Evolutionary conservation across 257 asterid genomes (phyloP).

Genomic region (Schizonepeta tenuifolia): DNA sequence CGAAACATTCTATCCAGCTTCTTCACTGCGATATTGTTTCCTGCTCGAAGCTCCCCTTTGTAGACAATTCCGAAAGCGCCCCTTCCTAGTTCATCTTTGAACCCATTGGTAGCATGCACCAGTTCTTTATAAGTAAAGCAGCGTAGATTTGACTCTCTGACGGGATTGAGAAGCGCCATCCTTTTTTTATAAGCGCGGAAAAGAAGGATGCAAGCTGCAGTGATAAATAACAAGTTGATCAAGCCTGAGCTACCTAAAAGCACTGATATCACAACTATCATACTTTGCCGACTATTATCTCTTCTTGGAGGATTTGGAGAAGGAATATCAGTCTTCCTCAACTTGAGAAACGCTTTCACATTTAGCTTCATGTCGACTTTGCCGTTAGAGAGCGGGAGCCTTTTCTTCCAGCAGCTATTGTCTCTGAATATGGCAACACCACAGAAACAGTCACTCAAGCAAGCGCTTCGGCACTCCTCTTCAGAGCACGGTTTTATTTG

Average conservation of each 20-base stretch:
- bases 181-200: constrained; percentile 33
- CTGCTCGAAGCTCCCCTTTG: constrained; percentile 42
- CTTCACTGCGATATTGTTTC: constrained; percentile 50
- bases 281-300: constrained; percentile 13
- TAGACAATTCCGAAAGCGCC: constrained; percentile 71
- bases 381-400: constrained; percentile 69
- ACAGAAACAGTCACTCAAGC: constrained; percentile 65
- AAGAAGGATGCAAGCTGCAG: constrained; percentile 33
- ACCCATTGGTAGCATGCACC: constrained; percentile 45
- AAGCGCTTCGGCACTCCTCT: constrained; percentile 43
- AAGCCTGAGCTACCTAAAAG: constrained; percentile 56
- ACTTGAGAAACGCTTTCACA: constrained; percentile 53
- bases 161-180: neutral
- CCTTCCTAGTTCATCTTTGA: constrained; percentile 55
- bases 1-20: constrained; percentile 46
- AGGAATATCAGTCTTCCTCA: constrained; percentile 36
- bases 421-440: constrained; percentile 44
- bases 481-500: constrained; percentile 27
- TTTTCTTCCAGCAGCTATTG: constrained; percentile 73
- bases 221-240: constrained; percentile 42
- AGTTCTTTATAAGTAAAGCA: constrained; percentile 50
- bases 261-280: constrained; percentile 45
- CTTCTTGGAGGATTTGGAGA: constrained; percentile 8
- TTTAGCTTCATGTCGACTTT: constrained; percentile 27
- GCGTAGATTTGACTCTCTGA: constrained; percentile 29